phyloP scores from a whole-genome alignment of 495 filamentous ascomycete species.

The Monascus purpureus region DNA sequence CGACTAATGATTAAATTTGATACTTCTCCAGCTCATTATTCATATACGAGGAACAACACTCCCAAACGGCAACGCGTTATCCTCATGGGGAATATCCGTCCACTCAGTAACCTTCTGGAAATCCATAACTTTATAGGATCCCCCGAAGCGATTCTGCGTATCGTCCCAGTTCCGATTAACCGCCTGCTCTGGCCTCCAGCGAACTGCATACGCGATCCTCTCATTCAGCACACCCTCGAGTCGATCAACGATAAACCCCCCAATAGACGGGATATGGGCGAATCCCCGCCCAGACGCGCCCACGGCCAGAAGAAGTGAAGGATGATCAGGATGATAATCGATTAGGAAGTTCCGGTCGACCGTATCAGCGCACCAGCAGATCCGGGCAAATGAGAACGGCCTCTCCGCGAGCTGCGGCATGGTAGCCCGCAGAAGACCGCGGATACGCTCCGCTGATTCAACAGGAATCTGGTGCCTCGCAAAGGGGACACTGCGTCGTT shows the following conservation, averaged over 20 bases:
- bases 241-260: slow-evolving; percentile 29
- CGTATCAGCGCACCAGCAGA: slow-evolving; percentile 43
- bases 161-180: slow-evolving; percentile 31
- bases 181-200: slow-evolving; percentile 38
- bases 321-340: slow-evolving; percentile 25
- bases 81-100: slow-evolving; percentile 20
- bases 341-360: slow-evolving; percentile 37
- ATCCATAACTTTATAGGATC: slow-evolving; percentile 29
- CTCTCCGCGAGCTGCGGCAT: slow-evolving; percentile 36
- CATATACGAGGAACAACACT: no score
- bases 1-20: no score
- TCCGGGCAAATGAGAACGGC: slow-evolving; percentile 32
- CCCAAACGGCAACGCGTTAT: no score
- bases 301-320: slow-evolving; percentile 30
- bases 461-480: slow-evolving; percentile 34
- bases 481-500: slow-evolving; percentile 28
- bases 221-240: slow-evolving; percentile 28
- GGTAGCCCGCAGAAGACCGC: slow-evolving; percentile 31
- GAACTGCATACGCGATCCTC: slow-evolving; percentile 24
- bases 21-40: no score
- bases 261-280: slow-evolving; percentile 35
- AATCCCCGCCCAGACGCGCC: slow-evolving; percentile 39
- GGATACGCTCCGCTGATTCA: slow-evolving; percentile 24
- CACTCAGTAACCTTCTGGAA: slow-evolving; percentile 30
- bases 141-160: slow-evolving; percentile 36